Base-by-base conservation (phyloP, 2,329 filamentous ascomycete genomes). In the Aspergillus ruber region DNA sequence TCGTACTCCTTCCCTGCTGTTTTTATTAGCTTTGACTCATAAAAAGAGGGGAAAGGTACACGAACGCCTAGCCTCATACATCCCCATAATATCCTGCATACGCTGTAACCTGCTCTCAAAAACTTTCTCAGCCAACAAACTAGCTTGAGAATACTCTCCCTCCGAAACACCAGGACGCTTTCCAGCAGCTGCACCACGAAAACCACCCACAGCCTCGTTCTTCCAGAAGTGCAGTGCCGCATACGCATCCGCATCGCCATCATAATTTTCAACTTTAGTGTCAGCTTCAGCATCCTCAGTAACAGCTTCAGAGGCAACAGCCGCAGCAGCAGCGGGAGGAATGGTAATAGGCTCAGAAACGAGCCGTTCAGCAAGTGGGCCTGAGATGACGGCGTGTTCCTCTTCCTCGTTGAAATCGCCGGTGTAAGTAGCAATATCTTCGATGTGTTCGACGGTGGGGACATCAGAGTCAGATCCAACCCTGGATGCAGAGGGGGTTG, bases 221-320 rank as follows among this genome's bases (percentile, higher is more conserved):
- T 29, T 4, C 25, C 25, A 12, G 25, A 29, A 29, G 4, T 29
- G 25, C 25, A 29, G 12, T 4, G 25, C 10, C 25, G 55, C 55
- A 49, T 55, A 54, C 33, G 39, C 41, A 44, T 50, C 35, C 35
- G 35, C 2, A 15, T 38, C 35, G 15, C 18, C 7, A 38, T 18
- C n/a, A 38, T 7, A 18, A 38, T 38, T 4, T 12, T 38, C 35
- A 38, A 12, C 25, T 9, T 27, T 9, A 27, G 7, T 3, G 1
- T 27, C 25, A 27, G 25, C 9, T 12, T 12, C 25, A 12, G 25
- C 10, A 12, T 29, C 10, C 10, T 29, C 25, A 29, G 25, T 29
- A 29, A 29, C 25, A 29, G 25, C n/a, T 8, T 38, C 15, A 18
- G 35, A 15, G 18, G 35, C 15, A 38, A 18, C 18, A 18, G 35